Evolutionary conservation across 2,329 filamentous ascomycete species (phyloP), one percentile per base, ranked within the genome.

Genomic region (Fusarium continuum): DNA sequence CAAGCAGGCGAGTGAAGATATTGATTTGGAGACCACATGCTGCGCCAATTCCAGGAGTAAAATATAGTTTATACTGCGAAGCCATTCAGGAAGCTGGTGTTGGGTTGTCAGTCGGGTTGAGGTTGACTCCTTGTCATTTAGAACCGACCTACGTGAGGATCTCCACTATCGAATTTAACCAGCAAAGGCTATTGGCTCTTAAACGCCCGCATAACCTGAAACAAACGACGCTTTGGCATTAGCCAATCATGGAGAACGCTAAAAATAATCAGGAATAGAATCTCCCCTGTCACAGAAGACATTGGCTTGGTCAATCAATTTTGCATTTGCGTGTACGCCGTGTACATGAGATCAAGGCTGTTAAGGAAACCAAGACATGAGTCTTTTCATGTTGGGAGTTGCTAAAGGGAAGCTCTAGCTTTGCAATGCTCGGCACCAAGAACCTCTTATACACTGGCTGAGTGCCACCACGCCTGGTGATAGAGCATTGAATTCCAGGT

Each of bases 131-230:
- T 48, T 52, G 49, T 61, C 39, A 36, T 50, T 40, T 10, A 53
- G 35, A 58, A 43, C 39, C 35, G 17, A 28, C 48, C 41, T 47
- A 20, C 52, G 38, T 28, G 13, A 38, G 9, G 35, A 23, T 47
- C 45, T 35, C 67, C 67, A 68, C 62, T 35, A 13, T 35, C 43
- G 44, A 46, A 50, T 25, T 43, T 45, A 39, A 35, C 34, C 26
- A 34, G 32, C 32, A 46, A 48, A 38, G 13, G 31, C 54, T 39
- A 75, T 74, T 74, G 73, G 73, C 52, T 64, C 44, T 20, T 68
- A 73, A 62, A 55, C 68, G 70, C 68, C 67, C 61, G 69, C 73
- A 74, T 70, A 72, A 73, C 68, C 74, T 75, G 73, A 75, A 75
- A 75, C 73, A 72, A 65, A 74, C 72, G 71, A 75, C 55, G 68